These are phyloP conservation scores for Pichia scutulata DNA, from an alignment of 805 yeast genomes.

Conservation along the genomic window DNA sequence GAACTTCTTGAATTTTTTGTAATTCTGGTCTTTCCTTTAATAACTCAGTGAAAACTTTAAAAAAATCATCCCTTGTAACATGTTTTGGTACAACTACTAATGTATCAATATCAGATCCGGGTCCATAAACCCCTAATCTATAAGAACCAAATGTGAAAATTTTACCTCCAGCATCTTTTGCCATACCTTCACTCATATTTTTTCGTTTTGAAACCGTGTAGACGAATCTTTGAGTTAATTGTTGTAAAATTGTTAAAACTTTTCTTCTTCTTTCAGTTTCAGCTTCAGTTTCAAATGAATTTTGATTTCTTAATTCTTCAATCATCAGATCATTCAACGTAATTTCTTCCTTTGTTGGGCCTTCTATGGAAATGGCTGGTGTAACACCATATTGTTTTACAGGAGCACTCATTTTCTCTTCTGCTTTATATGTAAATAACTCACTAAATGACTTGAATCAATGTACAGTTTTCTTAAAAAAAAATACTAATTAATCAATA, in stretches of 20 bases:
- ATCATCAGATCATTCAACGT: constrained; percentile 68
- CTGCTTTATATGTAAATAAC: neutral
- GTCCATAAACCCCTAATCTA: constrained; percentile 92
- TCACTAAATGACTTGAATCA: too few relatives aligned
- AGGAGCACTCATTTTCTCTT: neutral
- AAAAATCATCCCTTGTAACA: constrained; percentile 84
- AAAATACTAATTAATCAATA: too few relatives aligned
- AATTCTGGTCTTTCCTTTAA: constrained; percentile 69
- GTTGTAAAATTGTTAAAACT: constrained; percentile 64
- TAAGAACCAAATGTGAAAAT: constrained; percentile 95
- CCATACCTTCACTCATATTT: constrained; percentile 97
- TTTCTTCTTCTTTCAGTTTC: constrained; percentile 78
- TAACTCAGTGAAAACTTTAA: constrained; percentile 66
- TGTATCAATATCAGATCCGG: constrained; percentile 97
- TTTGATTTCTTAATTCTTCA: constrained; percentile 69
- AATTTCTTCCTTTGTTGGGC: constrained; percentile 77
- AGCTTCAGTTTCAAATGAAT: constrained; percentile 81
- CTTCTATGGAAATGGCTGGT: constrained; percentile 76
- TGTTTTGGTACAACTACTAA: constrained; percentile 96
- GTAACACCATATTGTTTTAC: constrained; percentile 55
- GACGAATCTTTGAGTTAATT: constrained; percentile 73
- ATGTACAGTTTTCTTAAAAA: too few relatives aligned
- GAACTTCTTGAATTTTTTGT: constrained; percentile 87
- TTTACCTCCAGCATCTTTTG: constrained; percentile 94
- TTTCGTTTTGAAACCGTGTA: constrained; percentile 68